phyloP scores from a whole-genome alignment of 2,329 filamentous ascomycete species.

The Didymella segeticola region DNA sequence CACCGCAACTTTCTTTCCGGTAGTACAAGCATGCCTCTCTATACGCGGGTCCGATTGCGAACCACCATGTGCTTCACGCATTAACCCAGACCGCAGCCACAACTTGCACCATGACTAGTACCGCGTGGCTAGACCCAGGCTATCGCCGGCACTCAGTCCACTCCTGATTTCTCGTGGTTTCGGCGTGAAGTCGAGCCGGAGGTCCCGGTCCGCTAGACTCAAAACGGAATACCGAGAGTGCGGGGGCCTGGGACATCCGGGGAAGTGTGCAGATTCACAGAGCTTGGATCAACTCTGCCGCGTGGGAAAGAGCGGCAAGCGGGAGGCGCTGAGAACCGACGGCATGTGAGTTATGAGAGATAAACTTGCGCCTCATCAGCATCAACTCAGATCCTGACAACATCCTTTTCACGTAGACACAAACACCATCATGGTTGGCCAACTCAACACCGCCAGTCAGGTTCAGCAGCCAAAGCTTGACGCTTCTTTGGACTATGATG shows the following conservation, averaged over 20 bases:
- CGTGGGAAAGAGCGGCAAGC: background rate
- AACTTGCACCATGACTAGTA: no score
- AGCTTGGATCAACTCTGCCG: background rate
- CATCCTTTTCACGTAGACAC: background rate
- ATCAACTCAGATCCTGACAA: background rate
- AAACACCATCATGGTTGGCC: conserved; percentile 23
- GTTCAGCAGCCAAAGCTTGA: conserved; percentile 20
- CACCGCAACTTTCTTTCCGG: no score
- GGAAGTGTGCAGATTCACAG: background rate
- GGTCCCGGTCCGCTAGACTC: conserved; percentile 7
- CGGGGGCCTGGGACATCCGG: background rate
- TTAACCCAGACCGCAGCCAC: no score
- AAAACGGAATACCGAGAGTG: conserved; percentile 3
- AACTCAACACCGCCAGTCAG: conserved; percentile 5
- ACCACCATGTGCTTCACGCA: no score
- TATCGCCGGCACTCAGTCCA: no score
- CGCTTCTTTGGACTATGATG: conserved; percentile 28
- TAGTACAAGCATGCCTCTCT: no score
- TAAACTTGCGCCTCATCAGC: conserved; percentile 1
- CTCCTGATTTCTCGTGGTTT: no score
- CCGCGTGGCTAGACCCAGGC: no score
- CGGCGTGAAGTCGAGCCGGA: no score
- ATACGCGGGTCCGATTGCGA: no score
- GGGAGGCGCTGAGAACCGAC: background rate
- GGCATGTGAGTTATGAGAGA: background rate